Evolutionary conservation across 768 basidiomycete genomes (phyloP), one percentile per base, ranked within the genome.

Genomic region (Hygrocybe punicea): DNA sequence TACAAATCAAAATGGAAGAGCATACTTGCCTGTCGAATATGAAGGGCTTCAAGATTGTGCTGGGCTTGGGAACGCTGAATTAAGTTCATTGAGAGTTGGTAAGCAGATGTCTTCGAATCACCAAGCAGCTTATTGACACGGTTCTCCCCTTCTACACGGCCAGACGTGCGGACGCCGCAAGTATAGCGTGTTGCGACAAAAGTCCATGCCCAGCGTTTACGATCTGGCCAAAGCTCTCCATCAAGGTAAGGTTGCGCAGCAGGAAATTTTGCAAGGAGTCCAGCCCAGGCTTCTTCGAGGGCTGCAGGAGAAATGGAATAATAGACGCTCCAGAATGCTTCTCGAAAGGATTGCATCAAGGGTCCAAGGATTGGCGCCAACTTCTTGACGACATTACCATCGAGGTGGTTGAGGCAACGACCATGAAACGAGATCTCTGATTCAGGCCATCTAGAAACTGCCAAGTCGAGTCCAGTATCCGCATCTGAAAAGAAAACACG

Each of bases 151-250:
- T 73, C 71, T 0, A 71, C 63, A 1, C 65, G 57, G 1, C 74
- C 70, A 62, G 68, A 73, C 25, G 72, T 76, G 1, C 71, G 45
- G 4, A 73, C 62, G 0, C 71, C 74, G 23, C 60, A 66, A 7
- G 73, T 73, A 56, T 72, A 76, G 13, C 53, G 33, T 21, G 54
- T n/a, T 25, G 65, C 62, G 2, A 70, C 53, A 60, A 64, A 76
- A 7, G 70, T 65, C 69, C 69, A 72, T 21, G 72, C 74, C 73
- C 73, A 76, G 16, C 64, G 67, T 33, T 69, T 58, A 1, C 65
- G 65, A 48, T 66, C 69, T 2, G 64, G 58, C 53, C 71, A 75
- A 0, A 76, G 25, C 29, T 70, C 65, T 1, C 60, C 56, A 6
- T 67, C 54, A 5, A 74, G 65, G 56, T 75, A 76, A 0, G 33